phyloP scores from a whole-genome alignment of 495 filamentous ascomycete genomes.

The Xylaria nigripes region DNA sequence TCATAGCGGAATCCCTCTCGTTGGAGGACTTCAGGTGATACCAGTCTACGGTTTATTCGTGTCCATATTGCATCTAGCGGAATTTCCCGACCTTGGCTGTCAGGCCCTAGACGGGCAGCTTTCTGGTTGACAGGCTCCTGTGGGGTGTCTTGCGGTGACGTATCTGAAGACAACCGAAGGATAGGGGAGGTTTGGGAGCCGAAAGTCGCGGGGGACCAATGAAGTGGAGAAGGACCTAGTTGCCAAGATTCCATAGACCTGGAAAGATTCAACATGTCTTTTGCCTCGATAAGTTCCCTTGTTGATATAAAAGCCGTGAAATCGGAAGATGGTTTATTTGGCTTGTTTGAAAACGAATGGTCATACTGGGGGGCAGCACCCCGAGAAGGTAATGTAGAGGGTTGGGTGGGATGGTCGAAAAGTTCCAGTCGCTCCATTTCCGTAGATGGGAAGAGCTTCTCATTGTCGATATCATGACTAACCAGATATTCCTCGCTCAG shows the following conservation, averaged over 20 bases:
- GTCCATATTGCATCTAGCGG: constrained; percentile 64
- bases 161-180: not conserved
- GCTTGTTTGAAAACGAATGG: constrained; percentile 24
- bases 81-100: constrained; percentile 50
- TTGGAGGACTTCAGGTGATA: constrained; percentile 60
- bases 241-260: not conserved
- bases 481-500: constrained; percentile 17
- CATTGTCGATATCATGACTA: constrained; percentile 28
- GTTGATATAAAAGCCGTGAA: constrained; percentile 38
- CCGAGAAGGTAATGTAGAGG: not conserved
- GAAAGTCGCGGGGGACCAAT: constrained; percentile 16
- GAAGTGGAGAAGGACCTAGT: not conserved
- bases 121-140: constrained; percentile 10
- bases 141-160: not conserved
- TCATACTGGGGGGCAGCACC: constrained; percentile 29
- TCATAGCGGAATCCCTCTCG: constrained; percentile 60
- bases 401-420: constrained; percentile 11
- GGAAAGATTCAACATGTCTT: not conserved
- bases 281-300: constrained; percentile 28
- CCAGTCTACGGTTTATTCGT: constrained; percentile 54
- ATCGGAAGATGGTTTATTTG: constrained; percentile 19
- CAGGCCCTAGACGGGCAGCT: constrained; percentile 34
- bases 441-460: constrained; percentile 33
- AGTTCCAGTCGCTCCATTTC: constrained; percentile 31
- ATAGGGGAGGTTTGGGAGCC: not conserved